Percentiles rank a stretch among this genome's conserved stretches.
These are phyloP conservation scores for Leucoagaricus sp. DNA, from an alignment of 1,284 basidiomycete genomes.

Conservation along the genomic window DNA sequence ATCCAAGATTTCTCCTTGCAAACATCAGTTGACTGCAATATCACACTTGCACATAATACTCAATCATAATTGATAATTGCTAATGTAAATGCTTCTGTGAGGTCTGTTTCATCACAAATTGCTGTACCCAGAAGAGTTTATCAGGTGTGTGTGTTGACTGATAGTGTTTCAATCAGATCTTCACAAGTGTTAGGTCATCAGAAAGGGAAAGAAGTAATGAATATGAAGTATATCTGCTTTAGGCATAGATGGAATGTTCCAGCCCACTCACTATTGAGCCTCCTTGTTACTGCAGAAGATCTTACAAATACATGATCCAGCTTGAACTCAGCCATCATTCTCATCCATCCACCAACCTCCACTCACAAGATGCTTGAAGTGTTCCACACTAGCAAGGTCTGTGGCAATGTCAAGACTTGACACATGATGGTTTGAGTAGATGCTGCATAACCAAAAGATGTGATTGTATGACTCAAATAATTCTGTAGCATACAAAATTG, in stretches of 20 bases:
- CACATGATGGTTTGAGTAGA: too few species aligned
- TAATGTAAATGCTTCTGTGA: neutral
- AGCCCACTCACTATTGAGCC: neutral
- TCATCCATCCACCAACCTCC: neutral
- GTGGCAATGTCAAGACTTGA: neutral
- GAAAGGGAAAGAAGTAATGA: too few species aligned
- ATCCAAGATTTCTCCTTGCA: neutral
- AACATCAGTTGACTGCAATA: neutral
- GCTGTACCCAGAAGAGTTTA: too few species aligned
- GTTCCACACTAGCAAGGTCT: neutral
- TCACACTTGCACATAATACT: neutral
- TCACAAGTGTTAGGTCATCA: neutral
- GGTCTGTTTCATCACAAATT: neutral
- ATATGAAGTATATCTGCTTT: neutral
- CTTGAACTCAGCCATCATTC: neutral
- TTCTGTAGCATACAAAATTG: constrained; percentile 32
- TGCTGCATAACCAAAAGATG: constrained; percentile 31
- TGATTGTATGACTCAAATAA: constrained; percentile 37
- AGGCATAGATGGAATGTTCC: neutral
- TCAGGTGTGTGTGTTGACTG: too few species aligned
- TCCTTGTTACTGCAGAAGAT: neutral
- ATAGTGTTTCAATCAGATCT: neutral
- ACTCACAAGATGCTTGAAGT: neutral
- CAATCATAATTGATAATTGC: neutral
- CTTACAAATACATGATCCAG: neutral